Percentiles rank a stretch among this genome's conserved stretches.
phyloP scores from a whole-genome alignment of 2,329 filamentous ascomycete genomes.

The Fusarium pseudonygamai region DNA sequence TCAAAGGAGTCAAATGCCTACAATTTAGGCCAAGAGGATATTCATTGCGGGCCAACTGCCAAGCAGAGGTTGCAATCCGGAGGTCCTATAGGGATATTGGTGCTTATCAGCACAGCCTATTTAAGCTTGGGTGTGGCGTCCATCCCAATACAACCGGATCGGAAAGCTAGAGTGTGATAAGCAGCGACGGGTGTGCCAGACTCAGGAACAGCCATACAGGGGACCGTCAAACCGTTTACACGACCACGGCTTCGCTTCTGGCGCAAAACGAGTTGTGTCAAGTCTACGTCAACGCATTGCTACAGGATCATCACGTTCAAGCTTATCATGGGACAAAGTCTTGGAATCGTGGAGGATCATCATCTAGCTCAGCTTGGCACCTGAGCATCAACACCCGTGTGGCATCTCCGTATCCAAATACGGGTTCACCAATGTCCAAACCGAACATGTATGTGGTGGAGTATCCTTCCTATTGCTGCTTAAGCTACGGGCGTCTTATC shows the following conservation, averaged over 20 bases:
- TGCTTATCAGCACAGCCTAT: constrained; percentile 41
- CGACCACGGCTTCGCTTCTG: constrained; percentile 2
- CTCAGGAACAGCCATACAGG: constrained; percentile 27
- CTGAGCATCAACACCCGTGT: not conserved
- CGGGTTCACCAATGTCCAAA: not conserved
- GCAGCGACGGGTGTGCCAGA: constrained; percentile 16
- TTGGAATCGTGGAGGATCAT: constrained; percentile 2
- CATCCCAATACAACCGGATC: constrained; percentile 21
- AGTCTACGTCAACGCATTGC: not conserved
- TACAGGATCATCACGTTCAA: not conserved
- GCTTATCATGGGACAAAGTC: not conserved
- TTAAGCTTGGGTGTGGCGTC: constrained; percentile 36
- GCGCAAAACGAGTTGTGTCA: not conserved
- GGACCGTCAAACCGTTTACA: not conserved
- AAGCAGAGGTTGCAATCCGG: constrained; percentile 24
- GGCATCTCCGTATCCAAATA: not conserved
- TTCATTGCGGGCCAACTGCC: constrained; percentile 28
- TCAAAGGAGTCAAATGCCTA: constrained; percentile 1
- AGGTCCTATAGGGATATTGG: constrained; percentile 32
- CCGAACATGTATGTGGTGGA: constrained; percentile 5
- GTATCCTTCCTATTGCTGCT: constrained; percentile 20
- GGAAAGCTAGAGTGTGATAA: constrained; percentile 35
- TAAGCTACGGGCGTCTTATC: constrained; percentile 41
- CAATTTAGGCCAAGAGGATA: constrained; percentile 27
- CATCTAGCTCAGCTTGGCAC: constrained; percentile 27